phyloP scores from a whole-genome alignment of 768 basidiomycete genomes.

The Tulasnella sp. region DNA sequence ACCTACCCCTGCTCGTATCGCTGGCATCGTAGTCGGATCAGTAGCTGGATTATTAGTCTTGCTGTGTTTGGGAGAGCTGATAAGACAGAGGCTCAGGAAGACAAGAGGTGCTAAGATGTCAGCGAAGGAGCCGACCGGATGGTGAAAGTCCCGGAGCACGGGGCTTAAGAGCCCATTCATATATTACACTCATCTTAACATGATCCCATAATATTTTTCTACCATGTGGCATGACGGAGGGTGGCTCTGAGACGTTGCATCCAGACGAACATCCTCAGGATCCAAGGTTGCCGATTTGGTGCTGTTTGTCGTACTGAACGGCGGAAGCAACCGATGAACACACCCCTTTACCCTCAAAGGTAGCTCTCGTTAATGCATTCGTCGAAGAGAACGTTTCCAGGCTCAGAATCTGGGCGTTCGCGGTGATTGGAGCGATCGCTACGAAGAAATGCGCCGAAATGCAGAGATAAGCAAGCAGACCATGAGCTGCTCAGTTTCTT shows the following conservation, averaged over 20 bases:
- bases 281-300: too few relatives aligned
- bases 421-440: slow-evolving; percentile 72
- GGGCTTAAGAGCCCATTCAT: not conserved
- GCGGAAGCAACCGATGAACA: too few relatives aligned
- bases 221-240: not conserved
- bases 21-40: not conserved
- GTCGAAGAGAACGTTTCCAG: slow-evolving; percentile 53
- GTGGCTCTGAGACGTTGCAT: too few relatives aligned
- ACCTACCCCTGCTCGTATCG: not conserved
- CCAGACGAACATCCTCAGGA: too few relatives aligned
- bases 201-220: not conserved
- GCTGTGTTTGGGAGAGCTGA: not conserved
- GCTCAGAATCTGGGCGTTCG: slow-evolving; percentile 72
- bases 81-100: not conserved
- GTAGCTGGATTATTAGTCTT: not conserved
- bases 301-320: too few relatives aligned
- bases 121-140: not conserved
- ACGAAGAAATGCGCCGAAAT: slow-evolving; percentile 69
- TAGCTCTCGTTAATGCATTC: slow-evolving; percentile 40
- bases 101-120: not conserved
- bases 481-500: slow-evolving; percentile 56
- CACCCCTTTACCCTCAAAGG: too few relatives aligned
- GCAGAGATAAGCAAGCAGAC: slow-evolving; percentile 56
- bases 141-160: not conserved
- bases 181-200: not conserved